Evolutionary conservation across 176 grass and related monocot species (phyloP).

Genomic region (Stipa capillata): DNA sequence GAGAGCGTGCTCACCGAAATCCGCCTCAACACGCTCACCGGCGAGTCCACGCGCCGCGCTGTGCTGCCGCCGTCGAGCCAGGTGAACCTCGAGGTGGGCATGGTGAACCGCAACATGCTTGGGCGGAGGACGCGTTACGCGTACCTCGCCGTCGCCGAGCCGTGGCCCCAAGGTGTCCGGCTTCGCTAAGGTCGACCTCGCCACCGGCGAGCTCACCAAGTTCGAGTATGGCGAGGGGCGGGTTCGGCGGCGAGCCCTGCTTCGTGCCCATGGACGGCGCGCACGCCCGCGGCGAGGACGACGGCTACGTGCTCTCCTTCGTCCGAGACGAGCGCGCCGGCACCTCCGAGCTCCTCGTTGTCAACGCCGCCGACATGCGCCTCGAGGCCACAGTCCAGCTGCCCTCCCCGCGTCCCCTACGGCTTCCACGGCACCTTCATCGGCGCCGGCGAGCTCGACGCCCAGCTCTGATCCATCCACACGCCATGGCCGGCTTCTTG

Average conservation of each 20-base stretch:
- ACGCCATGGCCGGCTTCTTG: no score
- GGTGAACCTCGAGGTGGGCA: slow-evolving; percentile 84
- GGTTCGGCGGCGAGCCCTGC: slow-evolving; percentile 84
- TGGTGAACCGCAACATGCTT: slow-evolving; percentile 70
- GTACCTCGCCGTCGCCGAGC: slow-evolving; percentile 86
- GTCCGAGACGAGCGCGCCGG: slow-evolving; percentile 49
- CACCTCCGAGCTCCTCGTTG: slow-evolving; percentile 54
- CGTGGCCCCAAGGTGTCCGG: slow-evolving; percentile 98
- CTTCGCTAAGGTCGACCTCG: slow-evolving; percentile 82
- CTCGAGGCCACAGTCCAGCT: slow-evolving; percentile 72
- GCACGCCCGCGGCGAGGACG: slow-evolving; percentile 47
- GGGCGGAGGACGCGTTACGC: slow-evolving; percentile 60
- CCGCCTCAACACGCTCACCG: slow-evolving; percentile 61
- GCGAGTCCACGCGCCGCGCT: slow-evolving; percentile 50
- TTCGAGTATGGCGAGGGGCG: slow-evolving; percentile 58
- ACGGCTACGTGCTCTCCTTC: slow-evolving; percentile 60
- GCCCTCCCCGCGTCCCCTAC: slow-evolving; percentile 75
- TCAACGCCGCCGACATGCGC: slow-evolving; percentile 68
- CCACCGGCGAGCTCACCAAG: slow-evolving; percentile 39
- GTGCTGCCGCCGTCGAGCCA: slow-evolving; percentile 22
- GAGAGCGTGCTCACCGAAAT: slow-evolving; percentile 84
- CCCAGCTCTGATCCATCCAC: slow-evolving; percentile 44
- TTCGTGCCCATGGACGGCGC: slow-evolving; percentile 42
- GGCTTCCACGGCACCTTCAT: slow-evolving; percentile 95
- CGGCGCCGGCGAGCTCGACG: slow-evolving; percentile 32